phyloP scores from a whole-genome alignment of 148 eudicot species.

The Tetragonia tetragonoides region DNA sequence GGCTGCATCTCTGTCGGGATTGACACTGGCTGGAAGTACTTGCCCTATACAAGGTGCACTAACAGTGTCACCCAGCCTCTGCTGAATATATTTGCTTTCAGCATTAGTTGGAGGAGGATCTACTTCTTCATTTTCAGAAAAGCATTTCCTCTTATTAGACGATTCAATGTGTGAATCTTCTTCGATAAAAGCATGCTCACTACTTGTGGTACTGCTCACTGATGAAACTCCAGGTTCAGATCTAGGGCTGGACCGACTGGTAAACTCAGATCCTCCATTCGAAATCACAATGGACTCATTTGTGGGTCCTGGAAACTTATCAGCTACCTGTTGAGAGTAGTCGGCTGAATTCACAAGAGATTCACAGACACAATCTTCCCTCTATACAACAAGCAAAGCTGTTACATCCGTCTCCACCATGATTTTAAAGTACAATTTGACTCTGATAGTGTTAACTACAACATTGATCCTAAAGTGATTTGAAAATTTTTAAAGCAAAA shows the following conservation, averaged over 20 bases:
- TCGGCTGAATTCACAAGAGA: constrained; percentile 39
- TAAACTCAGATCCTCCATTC: constrained; percentile 31
- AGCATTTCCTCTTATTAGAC: constrained; percentile 30
- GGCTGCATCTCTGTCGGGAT: constrained; percentile 3
- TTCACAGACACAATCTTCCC: constrained; percentile 53
- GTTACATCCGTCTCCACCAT: constrained; percentile 8
- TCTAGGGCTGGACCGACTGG: constrained; percentile 22
- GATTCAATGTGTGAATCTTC: constrained; percentile 21
- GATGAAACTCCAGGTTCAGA: constrained; percentile 37
- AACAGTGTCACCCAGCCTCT: constrained; percentile 27
- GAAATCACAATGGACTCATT: constrained; percentile 15
- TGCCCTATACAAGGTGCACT: constrained; percentile 33
- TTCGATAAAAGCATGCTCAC: constrained; percentile 2
- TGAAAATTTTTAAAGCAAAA: neutral
- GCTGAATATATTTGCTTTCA: constrained; percentile 26
- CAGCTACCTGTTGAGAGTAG: constrained; percentile 10
- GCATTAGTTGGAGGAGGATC: constrained; percentile 22
- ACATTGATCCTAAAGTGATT: neutral
- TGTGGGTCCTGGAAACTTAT: constrained; percentile 21
- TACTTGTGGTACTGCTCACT: constrained; percentile 25
- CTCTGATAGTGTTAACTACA: neutral
- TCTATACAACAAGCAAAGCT: constrained; percentile 31
- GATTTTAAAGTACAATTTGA: neutral
- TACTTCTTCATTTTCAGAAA: constrained; percentile 36
- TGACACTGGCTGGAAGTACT: constrained; percentile 23